Conservation (phyloP, 2,329 filamentous ascomycete genomes). For the Colletotrichum liriopes region DNA sequence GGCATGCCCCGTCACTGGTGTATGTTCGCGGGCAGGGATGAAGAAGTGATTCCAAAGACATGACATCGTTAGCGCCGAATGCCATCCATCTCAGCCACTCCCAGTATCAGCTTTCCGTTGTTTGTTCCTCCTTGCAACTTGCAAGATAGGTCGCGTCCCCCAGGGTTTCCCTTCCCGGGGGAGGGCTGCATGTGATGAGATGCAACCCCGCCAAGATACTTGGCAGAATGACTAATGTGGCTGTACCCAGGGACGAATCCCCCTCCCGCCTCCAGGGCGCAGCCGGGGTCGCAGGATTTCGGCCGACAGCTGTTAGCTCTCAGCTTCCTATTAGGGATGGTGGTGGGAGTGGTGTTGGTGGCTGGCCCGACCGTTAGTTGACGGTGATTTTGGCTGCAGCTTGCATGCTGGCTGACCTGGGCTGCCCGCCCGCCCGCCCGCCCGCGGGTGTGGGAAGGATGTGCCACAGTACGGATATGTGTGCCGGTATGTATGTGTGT, state of each 20-base stretch:
- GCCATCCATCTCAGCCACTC: slow-evolving; percentile 18
- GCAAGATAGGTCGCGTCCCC: background rate
- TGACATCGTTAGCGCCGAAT: background rate
- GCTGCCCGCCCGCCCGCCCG: background rate
- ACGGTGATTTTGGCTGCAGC: slow-evolving; percentile 6
- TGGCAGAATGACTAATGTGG: slow-evolving; percentile 9
- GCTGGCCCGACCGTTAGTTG: background rate
- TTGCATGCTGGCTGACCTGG: slow-evolving; percentile 16
- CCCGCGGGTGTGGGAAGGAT: background rate
- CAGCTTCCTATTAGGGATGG: slow-evolving; percentile 1
- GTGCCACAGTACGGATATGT: background rate
- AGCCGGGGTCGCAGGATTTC: slow-evolving; percentile 29
- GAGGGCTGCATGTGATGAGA: background rate
- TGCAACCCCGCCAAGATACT: slow-evolving; percentile 21
- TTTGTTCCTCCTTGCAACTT: slow-evolving; percentile 6
- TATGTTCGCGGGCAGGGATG: background rate
- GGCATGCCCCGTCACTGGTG: background rate
- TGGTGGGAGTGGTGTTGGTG: background rate
- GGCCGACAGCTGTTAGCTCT: slow-evolving; percentile 22
- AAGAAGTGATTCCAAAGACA: background rate
- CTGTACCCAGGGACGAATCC: slow-evolving; percentile 12
- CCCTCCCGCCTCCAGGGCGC: background rate
- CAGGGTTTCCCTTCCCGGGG: background rate
- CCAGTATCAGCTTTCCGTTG: background rate
- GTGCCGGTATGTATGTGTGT: background rate